Base-by-base conservation (phyloP, 495 filamentous ascomycete genomes). In the Cercophora scortea region DNA sequence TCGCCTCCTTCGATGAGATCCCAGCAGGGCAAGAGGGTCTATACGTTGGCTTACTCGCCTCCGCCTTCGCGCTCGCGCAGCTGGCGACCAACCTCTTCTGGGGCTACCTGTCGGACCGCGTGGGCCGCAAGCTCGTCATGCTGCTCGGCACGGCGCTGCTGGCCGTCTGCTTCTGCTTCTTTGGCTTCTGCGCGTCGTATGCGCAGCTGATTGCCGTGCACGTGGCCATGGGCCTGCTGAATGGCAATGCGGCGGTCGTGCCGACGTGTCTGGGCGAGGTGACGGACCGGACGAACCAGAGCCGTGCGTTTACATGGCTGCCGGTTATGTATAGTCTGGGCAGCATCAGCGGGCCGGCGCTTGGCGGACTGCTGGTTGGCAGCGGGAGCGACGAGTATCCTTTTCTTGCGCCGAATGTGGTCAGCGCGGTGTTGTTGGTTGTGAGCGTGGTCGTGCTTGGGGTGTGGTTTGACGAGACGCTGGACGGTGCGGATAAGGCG, bases 231-330 rank as follows among this genome's bases (percentile, higher is more conserved):
- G 93, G 93, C 11, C 60, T 95, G 42, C 82, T 94, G 18, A 97
- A 97, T 64, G 93, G 94, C 10, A 98, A 98, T 58, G 78, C 80
- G 3, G 80, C 79, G 6, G 79, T 97, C 16, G 88, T 98, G 3
- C 90, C 89, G 25, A 96, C 94, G 1, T 93, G 90, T 51, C 72
- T 98, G 25, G 93, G 94, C 10, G 93, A 98, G 66, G 86, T 98
- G 51, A 98, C 93, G 1, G 92, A 97, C 61, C 82, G 87, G 40
- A 91, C 86, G 55, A 98, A 98, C 65, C 93, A 98, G 70, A 89
- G 85, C 40, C 79, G 79, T 45, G 92, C 90, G 0, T 98, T 97
- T 61, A 87, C 85, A 2, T 98, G 92, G 72, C 78, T 98, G 13
- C 93, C 93, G 0, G 84, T 95, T 39, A 80, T 98, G 4, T 97